Evolutionary conservation across 495 filamentous ascomycete genomes (phyloP), one percentile per base, ranked within the genome.

Genomic region (Penicillium herquei): DNA sequence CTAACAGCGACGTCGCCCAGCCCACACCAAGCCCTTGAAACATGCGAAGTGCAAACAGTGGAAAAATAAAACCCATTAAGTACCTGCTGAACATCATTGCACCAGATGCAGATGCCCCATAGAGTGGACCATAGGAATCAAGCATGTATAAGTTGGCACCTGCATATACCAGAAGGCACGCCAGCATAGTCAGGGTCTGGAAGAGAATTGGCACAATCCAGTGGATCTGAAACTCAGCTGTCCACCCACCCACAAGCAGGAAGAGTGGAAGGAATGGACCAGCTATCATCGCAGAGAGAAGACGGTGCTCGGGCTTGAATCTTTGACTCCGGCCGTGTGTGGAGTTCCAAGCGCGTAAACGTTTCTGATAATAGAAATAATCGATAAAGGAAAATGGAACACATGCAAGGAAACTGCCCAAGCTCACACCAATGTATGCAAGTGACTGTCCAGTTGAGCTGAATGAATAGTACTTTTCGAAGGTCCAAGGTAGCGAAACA

Each of bases 171-270:
- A 82, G 72, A 54, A 84, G 82, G 13, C 73, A 71, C 13, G 83
- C 82, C 3, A 65, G 55, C 9, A 69, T 60, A 50, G 86, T 82
- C 31, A 86, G 59, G 6, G 13, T 47, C 6, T 62, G 61, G 13
- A 64, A 67, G n/a, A 69, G 51, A 40, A 69, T 67, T 1, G 83
- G 82, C 17, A 77, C 78, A 18, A 82, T 73, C 78, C 78, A 83
- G 49, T 81, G 78, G 21, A 79, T 63, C 2, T 66, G 46, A 32
- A 70, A 67, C 14, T 81, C 57, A 0, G 76, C 72, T 7, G 83
- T 82, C 85, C 85, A 88, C 4, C 84, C 85, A 50, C 86, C 87
- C 66, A 81, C 72, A 62, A 87, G 80, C 0, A 88, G 61, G 0
- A 84, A 84, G 7, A 74, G 52, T 1, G 85, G 84, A 8, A 84